A percentile compares a stretch with the other conserved stretches of the same genome.
Evolutionary conservation across 2,329 filamentous ascomycete species (phyloP).

Genomic region (Teratosphaeria pseudoeucalypti): DNA sequence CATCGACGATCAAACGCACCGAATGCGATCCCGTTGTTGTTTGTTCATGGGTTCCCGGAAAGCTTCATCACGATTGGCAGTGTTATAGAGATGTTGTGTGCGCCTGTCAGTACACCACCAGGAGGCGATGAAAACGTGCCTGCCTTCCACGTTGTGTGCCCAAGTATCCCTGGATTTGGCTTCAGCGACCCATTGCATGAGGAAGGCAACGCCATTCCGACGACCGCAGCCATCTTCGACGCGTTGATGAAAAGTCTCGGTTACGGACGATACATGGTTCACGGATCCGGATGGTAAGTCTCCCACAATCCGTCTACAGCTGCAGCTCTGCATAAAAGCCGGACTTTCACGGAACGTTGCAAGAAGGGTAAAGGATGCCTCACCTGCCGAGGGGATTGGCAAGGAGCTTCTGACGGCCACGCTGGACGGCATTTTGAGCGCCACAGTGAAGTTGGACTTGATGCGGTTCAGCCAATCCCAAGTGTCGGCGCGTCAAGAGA

Average conservation of each 20-base stretch:
- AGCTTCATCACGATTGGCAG: slow-evolving; percentile 51
- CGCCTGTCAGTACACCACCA: slow-evolving; percentile 38
- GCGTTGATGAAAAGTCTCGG: slow-evolving; percentile 50
- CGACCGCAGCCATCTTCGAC: slow-evolving; percentile 48
- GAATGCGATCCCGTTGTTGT: slow-evolving; percentile 51
- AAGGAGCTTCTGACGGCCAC: not conserved
- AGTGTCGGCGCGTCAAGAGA: not conserved
- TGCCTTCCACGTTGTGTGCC: slow-evolving; percentile 57
- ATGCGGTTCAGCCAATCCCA: not conserved
- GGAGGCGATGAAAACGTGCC: slow-evolving; percentile 21
- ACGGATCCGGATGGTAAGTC: slow-evolving; percentile 41
- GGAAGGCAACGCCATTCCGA: slow-evolving; percentile 39
- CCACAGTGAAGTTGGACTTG: not conserved
- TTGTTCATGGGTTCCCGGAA: slow-evolving; percentile 56
- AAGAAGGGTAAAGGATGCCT: no score
- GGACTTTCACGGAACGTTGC: no score
- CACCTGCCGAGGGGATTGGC: no score
- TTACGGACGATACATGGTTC: slow-evolving; percentile 49
- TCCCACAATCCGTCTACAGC: not conserved
- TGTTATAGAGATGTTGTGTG: slow-evolving; percentile 44
- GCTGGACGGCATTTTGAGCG: not conserved
- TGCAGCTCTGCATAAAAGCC: not conserved
- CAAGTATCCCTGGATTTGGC: slow-evolving; percentile 55
- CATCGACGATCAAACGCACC: slow-evolving; percentile 46
- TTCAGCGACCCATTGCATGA: slow-evolving; percentile 54